These are phyloP conservation scores for Phialophora verrucosa DNA, from an alignment of 2,329 filamentous ascomycete genomes.

Conservation along the genomic window DNA sequence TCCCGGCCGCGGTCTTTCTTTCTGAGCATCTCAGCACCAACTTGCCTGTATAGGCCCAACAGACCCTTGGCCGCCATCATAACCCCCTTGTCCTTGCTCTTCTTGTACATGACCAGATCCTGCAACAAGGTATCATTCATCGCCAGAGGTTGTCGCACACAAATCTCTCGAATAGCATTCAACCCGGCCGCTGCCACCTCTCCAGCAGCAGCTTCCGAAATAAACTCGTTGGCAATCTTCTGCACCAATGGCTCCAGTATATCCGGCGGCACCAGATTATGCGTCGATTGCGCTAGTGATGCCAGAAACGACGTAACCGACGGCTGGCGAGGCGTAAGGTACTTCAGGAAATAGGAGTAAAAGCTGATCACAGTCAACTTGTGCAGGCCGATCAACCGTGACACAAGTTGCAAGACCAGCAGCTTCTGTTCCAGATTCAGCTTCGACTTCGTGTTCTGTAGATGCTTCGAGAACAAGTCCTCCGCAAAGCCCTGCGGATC, in stretches of 20 bases:
- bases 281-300: constrained; percentile 87
- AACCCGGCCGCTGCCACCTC: constrained; percentile 92
- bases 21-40: constrained; percentile 84
- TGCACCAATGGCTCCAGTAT: constrained; percentile 85
- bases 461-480: constrained; percentile 83
- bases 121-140: constrained; percentile 96
- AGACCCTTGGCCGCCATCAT: constrained; percentile 97
- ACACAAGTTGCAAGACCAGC: constrained; percentile 87
- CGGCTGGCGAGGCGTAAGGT: constrained; percentile 83
- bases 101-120: constrained; percentile 92
- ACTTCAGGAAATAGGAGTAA: constrained; percentile 97
- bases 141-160: constrained; percentile 87
- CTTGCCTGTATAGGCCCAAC: constrained; percentile 86
- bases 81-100: constrained; percentile 98
- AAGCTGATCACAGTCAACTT: constrained; percentile 87
- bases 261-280: constrained; percentile 90
- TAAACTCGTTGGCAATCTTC: constrained; percentile 98
- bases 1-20: constrained; percentile 91
- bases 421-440: constrained; percentile 87
- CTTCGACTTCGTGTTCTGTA: constrained; percentile 84
- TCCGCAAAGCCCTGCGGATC: constrained; percentile 95
- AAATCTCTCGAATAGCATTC: constrained; percentile 94
- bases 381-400: constrained; percentile 87
- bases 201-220: constrained; percentile 87
- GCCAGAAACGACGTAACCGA: constrained; percentile 93